A percentile compares a stretch with the other conserved stretches of the same genome.
phyloP scores from a whole-genome alignment of 2,329 filamentous ascomycete species.

The Dactylellina drechsleri region DNA sequence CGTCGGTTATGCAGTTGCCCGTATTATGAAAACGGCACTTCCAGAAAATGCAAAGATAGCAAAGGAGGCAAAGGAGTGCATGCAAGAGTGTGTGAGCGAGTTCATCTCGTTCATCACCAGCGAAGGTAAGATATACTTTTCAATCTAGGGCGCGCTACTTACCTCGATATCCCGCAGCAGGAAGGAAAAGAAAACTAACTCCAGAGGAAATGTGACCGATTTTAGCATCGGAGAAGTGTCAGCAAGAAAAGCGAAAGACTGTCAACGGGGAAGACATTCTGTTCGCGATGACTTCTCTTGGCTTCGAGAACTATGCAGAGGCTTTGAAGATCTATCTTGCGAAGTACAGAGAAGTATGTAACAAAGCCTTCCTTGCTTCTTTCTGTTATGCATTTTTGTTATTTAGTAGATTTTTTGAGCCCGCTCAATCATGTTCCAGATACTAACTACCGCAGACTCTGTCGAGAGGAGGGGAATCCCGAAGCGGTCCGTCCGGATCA shows the following conservation, averaged over 20 bases:
- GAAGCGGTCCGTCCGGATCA: slow-evolving; percentile 55
- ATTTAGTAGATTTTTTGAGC: background rate
- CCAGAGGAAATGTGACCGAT: slow-evolving; percentile 14
- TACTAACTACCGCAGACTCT: slow-evolving; percentile 49
- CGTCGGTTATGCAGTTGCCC: slow-evolving; percentile 78
- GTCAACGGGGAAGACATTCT: slow-evolving; percentile 99
- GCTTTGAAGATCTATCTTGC: slow-evolving; percentile 97
- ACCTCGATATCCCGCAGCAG: slow-evolving; percentile 24
- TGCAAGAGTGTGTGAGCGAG: slow-evolving; percentile 99
- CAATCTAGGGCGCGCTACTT: slow-evolving; percentile 28
- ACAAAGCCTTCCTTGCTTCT: background rate
- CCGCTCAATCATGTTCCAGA: slow-evolving; percentile 15
- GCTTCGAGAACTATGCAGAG: slow-evolving; percentile 98
- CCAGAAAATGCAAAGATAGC: slow-evolving; percentile 99
- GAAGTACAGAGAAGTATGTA: slow-evolving; percentile 94
- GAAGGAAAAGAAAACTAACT: slow-evolving; percentile 22
- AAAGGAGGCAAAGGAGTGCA: slow-evolving; percentile 99
- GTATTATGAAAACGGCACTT: slow-evolving; percentile 98
- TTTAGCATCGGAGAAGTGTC: slow-evolving; percentile 95
- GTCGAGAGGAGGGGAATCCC: slow-evolving; percentile 53
- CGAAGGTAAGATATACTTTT: slow-evolving; percentile 75
- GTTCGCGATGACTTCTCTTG: slow-evolving; percentile 98
- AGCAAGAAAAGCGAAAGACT: slow-evolving; percentile 99
- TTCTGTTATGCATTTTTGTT: background rate
- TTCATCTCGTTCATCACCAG: slow-evolving; percentile 99